Base-by-base conservation (phyloP, 768 basidiomycete species). In the Termitomyces sp. region DNA sequence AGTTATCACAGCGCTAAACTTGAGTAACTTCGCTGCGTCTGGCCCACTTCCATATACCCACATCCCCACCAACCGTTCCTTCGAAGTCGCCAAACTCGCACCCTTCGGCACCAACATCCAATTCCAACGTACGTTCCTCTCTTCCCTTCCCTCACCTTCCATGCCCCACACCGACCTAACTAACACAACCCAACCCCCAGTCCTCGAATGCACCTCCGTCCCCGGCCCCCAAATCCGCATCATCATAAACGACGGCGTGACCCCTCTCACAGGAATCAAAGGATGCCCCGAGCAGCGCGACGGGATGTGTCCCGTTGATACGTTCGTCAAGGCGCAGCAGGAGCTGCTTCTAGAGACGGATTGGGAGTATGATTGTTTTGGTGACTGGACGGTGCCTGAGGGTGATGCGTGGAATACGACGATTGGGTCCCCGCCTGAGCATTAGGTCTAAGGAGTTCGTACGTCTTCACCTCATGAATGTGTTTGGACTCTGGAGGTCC, bases 71-170 rank as follows among this genome's bases (percentile, higher is more conserved):
- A 75, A 88, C 52, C 80, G 84, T 15, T 79, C 88, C 0, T 96
- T 92, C 79, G 86, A 84, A 66, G 80, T 85, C 0, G 83, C 92
- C 5, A 84, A 94, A 64, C 78, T 94, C 42, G 87, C 91, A 20
- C 94, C 94, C 0, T 97, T 97, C 73, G 89, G 88, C 0, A 91
- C 94, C 32, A 96, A 96, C 67, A 71, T 96, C 22, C 91, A 93
- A 69, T 89, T 96, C 80, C 94, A 96, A 75, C 78, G 92, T 94
- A 74, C 59, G 81, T 76, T 15, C 9, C 54, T 20, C 61, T 48
- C 28, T 33, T 18, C 39, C 18, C 11, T 9, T 11, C 42, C 32
- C 32, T 46, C n/a, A 22, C 42, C 49, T 46, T 13, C n/a, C 50
- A 9, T 6, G 11, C 4, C 18, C 1, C 12, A n/a, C 45, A 20